phyloP scores from a whole-genome alignment of 2,329 filamentous ascomycete species.

The Colletotrichum sp. region DNA sequence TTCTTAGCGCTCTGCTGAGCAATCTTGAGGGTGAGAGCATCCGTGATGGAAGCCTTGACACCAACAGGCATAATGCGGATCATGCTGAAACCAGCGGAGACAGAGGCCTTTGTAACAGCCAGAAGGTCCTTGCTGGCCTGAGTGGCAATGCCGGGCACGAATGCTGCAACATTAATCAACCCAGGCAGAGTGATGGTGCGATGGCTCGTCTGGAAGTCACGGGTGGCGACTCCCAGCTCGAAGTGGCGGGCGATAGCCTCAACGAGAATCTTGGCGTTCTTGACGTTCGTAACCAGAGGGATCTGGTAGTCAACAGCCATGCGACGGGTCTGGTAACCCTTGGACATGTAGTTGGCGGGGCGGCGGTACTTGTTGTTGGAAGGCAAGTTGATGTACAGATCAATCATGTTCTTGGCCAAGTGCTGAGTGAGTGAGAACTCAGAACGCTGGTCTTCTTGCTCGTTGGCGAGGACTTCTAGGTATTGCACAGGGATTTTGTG shows the following conservation, averaged over 20 bases:
- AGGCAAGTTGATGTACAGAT: slow-evolving; percentile 99
- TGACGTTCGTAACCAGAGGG: slow-evolving; percentile 96
- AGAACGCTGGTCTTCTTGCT: slow-evolving; percentile 84
- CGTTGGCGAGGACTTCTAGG: slow-evolving; percentile 81
- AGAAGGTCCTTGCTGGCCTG: slow-evolving; percentile 71
- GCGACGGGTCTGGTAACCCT: slow-evolving; percentile 93
- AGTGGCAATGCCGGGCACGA: slow-evolving; percentile 75
- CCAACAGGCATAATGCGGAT: slow-evolving; percentile 80
- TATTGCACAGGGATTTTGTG: slow-evolving; percentile 93
- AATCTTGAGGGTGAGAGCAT: slow-evolving; percentile 72
- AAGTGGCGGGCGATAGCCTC: slow-evolving; percentile 93
- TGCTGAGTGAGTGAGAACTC: slow-evolving; percentile 98
- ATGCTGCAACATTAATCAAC: slow-evolving; percentile 80
- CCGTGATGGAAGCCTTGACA: slow-evolving; percentile 74
- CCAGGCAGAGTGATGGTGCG: slow-evolving; percentile 76
- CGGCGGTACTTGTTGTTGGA: slow-evolving; percentile 97
- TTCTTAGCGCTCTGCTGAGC: slow-evolving; percentile 74
- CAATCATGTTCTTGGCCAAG: slow-evolving; percentile 96
- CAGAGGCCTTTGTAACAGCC: slow-evolving; percentile 73
- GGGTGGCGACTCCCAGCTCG: slow-evolving; percentile 79
- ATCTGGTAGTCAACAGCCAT: slow-evolving; percentile 99
- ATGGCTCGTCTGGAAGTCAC: slow-evolving; percentile 93
- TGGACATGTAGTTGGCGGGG: slow-evolving; percentile 98
- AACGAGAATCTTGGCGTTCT: slow-evolving; percentile 97
- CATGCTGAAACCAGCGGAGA: slow-evolving; percentile 81